Evolutionary conservation across 2,329 filamentous ascomycete genomes (phyloP), one percentile per base, ranked within the genome.

Genomic region (Pseudocercospora macadamiae): DNA sequence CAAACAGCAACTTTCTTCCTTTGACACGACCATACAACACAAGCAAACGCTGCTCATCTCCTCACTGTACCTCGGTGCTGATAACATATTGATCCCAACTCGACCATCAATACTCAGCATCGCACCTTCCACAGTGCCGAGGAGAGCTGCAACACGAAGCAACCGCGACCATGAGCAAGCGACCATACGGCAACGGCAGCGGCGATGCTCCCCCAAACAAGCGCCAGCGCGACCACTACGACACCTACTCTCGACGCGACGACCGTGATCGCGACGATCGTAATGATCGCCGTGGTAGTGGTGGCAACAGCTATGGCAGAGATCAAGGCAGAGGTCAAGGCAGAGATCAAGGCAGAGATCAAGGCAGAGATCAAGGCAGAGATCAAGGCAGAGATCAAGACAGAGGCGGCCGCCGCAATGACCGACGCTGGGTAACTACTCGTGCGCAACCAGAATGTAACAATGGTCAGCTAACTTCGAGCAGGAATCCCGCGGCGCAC

Each of bases 111-210:
- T n/a, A n/a, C n/a, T n/a, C 44, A 25, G 23, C 26, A 34, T 49
- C 47, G 21, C 47, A 49, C 25, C 12, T 8, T 49, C 23, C 54
- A 66, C 66, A 67, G 66, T 62, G 68, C 67, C 65, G 68, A 69
- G 69, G 70, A 72, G 69, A 69, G 68, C 66, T 65, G 60, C 39
- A 37, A n/a, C n/a, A n/a, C n/a, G n/a, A n/a, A n/a, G n/a, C n/a
- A n/a, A n/a, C n/a, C n/a, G n/a, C 16, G 4, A 49, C 30, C 16
- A 61, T 37, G 52, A 54, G 39, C 25, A 70, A 70, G 45, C 61
- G 68, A 9, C 54, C 62, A 2, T 48, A 54, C 47, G 54, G 54
- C 16, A 59, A 55, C 19, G 54, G 54, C 16, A 59, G 54, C 19
- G 54, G 60, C 18, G 57, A 47, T 42, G 44, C 54, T 44, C 53